A percentile compares a stretch with the other conserved stretches of the same genome.
These are phyloP conservation scores for Diddensiella transvaalensis DNA, from an alignment of 805 yeast species.

Conservation along the genomic window DNA sequence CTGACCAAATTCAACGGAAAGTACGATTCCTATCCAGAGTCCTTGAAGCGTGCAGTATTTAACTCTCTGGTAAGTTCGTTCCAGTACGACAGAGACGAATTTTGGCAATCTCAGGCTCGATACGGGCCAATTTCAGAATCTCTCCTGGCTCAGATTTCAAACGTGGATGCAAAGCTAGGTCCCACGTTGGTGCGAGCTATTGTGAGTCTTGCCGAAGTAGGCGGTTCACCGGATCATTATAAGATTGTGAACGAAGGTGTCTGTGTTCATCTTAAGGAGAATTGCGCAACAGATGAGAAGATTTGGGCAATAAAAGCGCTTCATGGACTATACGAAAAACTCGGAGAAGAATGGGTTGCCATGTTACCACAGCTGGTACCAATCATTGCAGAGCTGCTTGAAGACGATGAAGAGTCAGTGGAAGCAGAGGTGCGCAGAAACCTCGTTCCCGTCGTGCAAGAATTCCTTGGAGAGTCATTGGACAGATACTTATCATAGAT, in stretches of 20 bases:
- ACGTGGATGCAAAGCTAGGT: slow-evolving; percentile 71
- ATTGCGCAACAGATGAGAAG: slow-evolving; percentile 50
- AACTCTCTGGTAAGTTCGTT: slow-evolving; percentile 76
- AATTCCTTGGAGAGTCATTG: slow-evolving; percentile 89
- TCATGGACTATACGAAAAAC: slow-evolving; percentile 78
- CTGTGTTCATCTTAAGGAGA: slow-evolving; percentile 64
- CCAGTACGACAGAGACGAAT: slow-evolving; percentile 87
- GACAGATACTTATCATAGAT: slow-evolving; percentile 44
- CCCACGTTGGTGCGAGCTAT: slow-evolving; percentile 77
- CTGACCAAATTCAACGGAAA: slow-evolving; percentile 45
- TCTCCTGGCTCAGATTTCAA: slow-evolving; percentile 61
- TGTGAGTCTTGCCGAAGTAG: slow-evolving; percentile 67
- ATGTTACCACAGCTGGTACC: slow-evolving; percentile 94
- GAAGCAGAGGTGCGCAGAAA: slow-evolving; percentile 89
- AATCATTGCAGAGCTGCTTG: slow-evolving; percentile 87
- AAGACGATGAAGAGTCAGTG: slow-evolving; percentile 92
- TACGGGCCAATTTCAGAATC: slow-evolving; percentile 67
- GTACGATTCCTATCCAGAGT: slow-evolving; percentile 39
- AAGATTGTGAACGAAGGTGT: slow-evolving; percentile 65
- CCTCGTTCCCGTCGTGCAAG: slow-evolving; percentile 85
- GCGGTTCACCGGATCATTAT: slow-evolving; percentile 57
- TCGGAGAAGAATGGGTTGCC: slow-evolving; percentile 92
- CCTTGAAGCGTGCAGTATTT: slow-evolving; percentile 67
- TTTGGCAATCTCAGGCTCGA: slow-evolving; percentile 87
- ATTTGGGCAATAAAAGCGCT: slow-evolving; percentile 78